Evolutionary conservation across 1,284 basidiomycete species (phyloP).

Genomic region (Trichosporon coremiiforme): DNA sequence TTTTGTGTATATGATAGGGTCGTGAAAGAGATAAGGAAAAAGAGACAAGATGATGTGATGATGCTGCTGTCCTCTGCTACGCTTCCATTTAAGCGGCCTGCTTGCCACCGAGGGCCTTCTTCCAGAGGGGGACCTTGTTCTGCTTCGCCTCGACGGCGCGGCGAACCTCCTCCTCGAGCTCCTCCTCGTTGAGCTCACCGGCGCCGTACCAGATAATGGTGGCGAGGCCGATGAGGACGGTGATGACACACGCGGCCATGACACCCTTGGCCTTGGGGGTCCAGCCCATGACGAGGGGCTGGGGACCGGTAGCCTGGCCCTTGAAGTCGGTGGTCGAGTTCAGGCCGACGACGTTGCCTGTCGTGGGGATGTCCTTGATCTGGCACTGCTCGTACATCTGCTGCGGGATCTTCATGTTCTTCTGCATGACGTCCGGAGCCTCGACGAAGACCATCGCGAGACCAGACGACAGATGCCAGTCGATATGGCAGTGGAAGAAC

Average conservation of each 20-base stretch:
- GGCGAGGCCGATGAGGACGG: constrained; percentile 76
- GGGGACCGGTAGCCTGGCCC: constrained; percentile 68
- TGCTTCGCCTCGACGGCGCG: constrained; percentile 63
- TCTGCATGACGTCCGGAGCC: constrained; percentile 53
- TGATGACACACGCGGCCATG: constrained; percentile 79
- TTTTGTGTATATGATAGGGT: constrained; percentile 1
- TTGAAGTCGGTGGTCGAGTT: constrained; percentile 53
- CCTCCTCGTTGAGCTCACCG: constrained; percentile 71
- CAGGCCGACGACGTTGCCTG: constrained; percentile 66
- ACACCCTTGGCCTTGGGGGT: constrained; percentile 76
- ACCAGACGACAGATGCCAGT: constrained; percentile 55
- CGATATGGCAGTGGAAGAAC: constrained; percentile 58
- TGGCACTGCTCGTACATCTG: constrained; percentile 68
- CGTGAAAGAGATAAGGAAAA: not conserved
- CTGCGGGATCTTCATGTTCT: constrained; percentile 45
- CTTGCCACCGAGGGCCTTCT: constrained; percentile 28
- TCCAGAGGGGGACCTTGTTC: constrained; percentile 55
- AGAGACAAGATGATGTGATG: not conserved
- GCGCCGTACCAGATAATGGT: constrained; percentile 80
- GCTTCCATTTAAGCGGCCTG: constrained; percentile 2
- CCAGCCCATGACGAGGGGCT: constrained; percentile 68
- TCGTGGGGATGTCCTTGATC: constrained; percentile 62
- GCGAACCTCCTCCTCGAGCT: constrained; percentile 71
- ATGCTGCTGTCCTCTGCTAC: not conserved
- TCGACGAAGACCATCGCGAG: constrained; percentile 57